Percentiles rank a stretch among this genome's conserved stretches.
Conservation (phyloP, 768 basidiomycete species). For the Phaeotremella skinneri region DNA sequence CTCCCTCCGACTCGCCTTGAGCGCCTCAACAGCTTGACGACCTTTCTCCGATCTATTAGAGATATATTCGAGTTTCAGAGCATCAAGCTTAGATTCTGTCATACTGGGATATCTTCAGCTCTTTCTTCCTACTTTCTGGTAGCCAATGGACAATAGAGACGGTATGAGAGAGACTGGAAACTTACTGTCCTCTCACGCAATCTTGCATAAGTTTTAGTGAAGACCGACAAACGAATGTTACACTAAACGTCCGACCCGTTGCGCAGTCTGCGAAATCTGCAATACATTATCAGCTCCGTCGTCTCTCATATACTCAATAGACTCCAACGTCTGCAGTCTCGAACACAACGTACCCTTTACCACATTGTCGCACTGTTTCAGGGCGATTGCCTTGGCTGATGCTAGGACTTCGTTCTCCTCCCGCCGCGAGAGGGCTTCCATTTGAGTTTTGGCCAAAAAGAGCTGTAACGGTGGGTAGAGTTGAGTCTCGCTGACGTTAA, state of each 20-base stretch:
- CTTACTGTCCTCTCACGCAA: constrained; percentile 44
- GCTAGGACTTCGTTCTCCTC: constrained; percentile 43
- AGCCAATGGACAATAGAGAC: not conserved
- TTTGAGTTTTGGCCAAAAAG: constrained; percentile 13
- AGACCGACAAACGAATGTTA: constrained; percentile 37
- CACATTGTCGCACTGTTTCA: constrained; percentile 41
- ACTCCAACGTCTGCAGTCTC: not conserved
- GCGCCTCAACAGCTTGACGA: constrained; percentile 32
- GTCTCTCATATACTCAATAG: not conserved
- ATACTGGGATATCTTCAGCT: constrained; percentile 21
- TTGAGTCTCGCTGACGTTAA: too few relatives aligned
- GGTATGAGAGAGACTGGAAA: not conserved
- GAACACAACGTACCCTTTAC: constrained; percentile 26
- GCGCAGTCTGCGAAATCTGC: constrained; percentile 43
- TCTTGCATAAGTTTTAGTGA: constrained; percentile 38
- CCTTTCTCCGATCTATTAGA: constrained; percentile 40
- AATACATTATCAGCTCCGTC: not conserved
- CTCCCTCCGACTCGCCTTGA: constrained; percentile 12
- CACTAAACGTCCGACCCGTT: constrained; percentile 37
- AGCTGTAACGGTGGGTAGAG: not conserved
- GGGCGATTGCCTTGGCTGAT: constrained; percentile 27
- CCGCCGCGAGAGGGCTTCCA: constrained; percentile 44
- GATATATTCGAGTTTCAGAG: constrained; percentile 40
- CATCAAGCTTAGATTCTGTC: constrained; percentile 34
- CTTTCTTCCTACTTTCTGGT: not conserved